These are phyloP conservation scores for Aspergillus vadensis DNA, from an alignment of 2,329 filamentous ascomycete species.

Conservation along the genomic window DNA sequence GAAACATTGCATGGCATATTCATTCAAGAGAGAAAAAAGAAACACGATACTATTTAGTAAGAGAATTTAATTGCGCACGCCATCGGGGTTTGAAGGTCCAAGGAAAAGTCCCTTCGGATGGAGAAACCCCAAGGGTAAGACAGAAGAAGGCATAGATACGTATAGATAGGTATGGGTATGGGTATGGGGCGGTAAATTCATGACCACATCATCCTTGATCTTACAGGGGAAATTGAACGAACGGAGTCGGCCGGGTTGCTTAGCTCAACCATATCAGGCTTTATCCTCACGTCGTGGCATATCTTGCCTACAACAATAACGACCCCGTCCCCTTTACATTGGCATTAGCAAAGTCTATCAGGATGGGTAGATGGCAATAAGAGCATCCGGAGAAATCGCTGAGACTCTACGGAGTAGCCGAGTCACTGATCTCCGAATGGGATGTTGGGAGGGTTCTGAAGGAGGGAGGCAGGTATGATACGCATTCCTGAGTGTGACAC, in stretches of 20 bases:
- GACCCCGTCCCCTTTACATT: neutral
- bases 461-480: conserved; percentile 5
- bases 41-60: neutral
- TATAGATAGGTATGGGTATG: no score
- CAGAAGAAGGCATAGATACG: neutral
- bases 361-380: neutral
- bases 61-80: neutral
- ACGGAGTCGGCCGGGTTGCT: conserved; percentile 12
- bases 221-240: conserved; percentile 3
- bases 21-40: neutral
- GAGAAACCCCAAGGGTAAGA: neutral
- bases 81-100: neutral
- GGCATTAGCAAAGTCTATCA: neutral
- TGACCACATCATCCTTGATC: neutral
- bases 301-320: neutral
- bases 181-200: conserved; percentile 2
- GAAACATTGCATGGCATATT: neutral
- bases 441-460: neutral
- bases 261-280: conserved; percentile 11
- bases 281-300: conserved; percentile 2
- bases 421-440: neutral
- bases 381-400: neutral
- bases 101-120: neutral
- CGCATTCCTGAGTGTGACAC: conserved; percentile 16
- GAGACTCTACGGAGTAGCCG: neutral